phyloP scores from a whole-genome alignment of 331 rosid genomes.

The Quercus lobata region DNA sequence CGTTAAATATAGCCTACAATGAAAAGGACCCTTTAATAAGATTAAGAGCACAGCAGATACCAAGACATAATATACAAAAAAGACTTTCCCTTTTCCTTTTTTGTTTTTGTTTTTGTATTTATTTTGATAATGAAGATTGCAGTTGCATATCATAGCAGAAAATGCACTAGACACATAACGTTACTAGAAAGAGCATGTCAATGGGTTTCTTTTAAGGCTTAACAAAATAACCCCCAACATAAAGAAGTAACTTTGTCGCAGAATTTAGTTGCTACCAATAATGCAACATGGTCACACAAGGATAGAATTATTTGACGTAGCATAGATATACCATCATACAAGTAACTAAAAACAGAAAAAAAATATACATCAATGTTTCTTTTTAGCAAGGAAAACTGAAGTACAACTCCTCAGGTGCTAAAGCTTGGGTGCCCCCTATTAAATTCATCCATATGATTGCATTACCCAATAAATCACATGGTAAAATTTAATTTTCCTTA shows the following conservation, averaged over 20 bases:
- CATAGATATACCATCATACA: neutral
- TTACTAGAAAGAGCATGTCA: too few species aligned
- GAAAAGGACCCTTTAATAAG: constrained; percentile 17
- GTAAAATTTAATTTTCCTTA: too few species aligned
- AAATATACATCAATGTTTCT: neutral
- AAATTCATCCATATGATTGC: too few species aligned
- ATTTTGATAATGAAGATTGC: too few species aligned
- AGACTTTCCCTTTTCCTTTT: neutral
- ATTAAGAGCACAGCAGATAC: constrained; percentile 8
- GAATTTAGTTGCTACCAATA: neutral
- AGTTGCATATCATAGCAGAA: too few species aligned
- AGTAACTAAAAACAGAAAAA: too few species aligned
- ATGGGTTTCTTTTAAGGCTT: too few species aligned
- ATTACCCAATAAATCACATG: too few species aligned
- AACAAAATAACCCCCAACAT: neutral
- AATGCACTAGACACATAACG: too few species aligned
- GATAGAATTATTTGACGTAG: neutral
- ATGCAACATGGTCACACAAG: neutral
- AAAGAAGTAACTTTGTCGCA: neutral
- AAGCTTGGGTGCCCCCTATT: too few species aligned
- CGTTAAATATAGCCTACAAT: constrained; percentile 74
- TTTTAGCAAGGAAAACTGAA: neutral
- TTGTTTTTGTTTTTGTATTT: too few species aligned
- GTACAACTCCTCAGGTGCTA: too few species aligned
- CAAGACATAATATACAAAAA: neutral